Percentiles rank a stretch among this genome's conserved stretches.
phyloP scores from a whole-genome alignment of 2,329 filamentous ascomycete genomes.

The Cyphellophora attinorum region DNA sequence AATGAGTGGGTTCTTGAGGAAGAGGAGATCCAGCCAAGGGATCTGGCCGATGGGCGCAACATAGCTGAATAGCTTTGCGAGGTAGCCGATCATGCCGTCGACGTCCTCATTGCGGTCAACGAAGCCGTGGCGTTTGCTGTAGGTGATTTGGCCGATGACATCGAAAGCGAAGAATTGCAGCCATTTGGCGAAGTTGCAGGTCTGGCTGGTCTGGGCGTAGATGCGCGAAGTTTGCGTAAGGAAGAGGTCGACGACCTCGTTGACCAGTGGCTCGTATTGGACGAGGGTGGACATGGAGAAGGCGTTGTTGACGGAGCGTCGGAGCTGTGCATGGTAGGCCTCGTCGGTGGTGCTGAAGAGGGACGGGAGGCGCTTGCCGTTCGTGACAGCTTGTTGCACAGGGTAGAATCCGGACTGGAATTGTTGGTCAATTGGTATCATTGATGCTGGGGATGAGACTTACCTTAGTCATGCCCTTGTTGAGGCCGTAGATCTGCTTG shows the following conservation, averaged over 20 bases:
- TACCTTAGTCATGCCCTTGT: slow-evolving; percentile 73
- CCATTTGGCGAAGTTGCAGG: slow-evolving; percentile 28
- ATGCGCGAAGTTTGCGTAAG: slow-evolving; percentile 51
- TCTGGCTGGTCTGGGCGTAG: slow-evolving; percentile 29
- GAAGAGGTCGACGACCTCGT: slow-evolving; percentile 63
- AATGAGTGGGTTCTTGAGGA: slow-evolving; percentile 18
- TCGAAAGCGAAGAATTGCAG: slow-evolving; percentile 31
- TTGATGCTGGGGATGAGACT: slow-evolving; percentile 6
- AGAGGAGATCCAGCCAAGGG: slow-evolving; percentile 17
- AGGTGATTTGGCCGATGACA: slow-evolving; percentile 27
- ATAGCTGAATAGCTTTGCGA: slow-evolving; percentile 46
- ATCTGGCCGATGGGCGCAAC: slow-evolving; percentile 44
- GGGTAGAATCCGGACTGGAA: slow-evolving; percentile 67
- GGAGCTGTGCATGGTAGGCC: slow-evolving; percentile 61
- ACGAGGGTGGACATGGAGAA: slow-evolving; percentile 35
- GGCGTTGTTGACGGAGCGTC: slow-evolving; percentile 64
- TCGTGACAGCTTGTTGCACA: slow-evolving; percentile 63
- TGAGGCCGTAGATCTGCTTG: slow-evolving; percentile 69
- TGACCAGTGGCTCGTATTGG: slow-evolving; percentile 59
- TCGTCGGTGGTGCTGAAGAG: slow-evolving; percentile 71
- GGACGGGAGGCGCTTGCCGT: slow-evolving; percentile 58
- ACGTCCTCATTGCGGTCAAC: slow-evolving; percentile 24
- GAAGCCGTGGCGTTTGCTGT: slow-evolving; percentile 28
- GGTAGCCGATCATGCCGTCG: slow-evolving; percentile 26
- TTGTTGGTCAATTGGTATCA: slow-evolving; percentile 2